These are phyloP conservation scores for Massarina eburnea DNA, from an alignment of 2,329 filamentous ascomycete genomes.

Conservation along the genomic window DNA sequence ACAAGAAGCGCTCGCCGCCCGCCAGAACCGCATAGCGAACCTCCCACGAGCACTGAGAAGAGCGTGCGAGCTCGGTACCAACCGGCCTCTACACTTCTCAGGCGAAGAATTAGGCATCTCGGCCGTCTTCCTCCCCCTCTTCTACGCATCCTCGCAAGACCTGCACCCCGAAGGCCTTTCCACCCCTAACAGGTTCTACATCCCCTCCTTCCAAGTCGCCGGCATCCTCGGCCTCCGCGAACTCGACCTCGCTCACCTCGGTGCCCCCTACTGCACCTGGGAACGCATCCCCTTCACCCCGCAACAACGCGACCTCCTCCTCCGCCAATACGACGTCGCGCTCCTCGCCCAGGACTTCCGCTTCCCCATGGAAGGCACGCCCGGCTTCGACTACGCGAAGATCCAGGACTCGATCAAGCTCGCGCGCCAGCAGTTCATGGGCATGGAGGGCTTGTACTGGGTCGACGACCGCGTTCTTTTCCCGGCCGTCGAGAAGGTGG, in stretches of 20 bases:
- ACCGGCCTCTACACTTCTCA: constrained; percentile 43
- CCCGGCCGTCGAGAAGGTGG: constrained; percentile 33
- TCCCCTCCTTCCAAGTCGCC: constrained; percentile 43
- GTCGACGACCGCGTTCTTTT: constrained; percentile 32
- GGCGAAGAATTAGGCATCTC: constrained; percentile 43
- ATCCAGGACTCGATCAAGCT: constrained; percentile 41
- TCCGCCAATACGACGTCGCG: constrained; percentile 41
- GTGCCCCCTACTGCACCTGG: constrained; percentile 39
- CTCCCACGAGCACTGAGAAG: constrained; percentile 40
- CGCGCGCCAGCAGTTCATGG: constrained; percentile 38
- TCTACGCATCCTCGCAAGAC: constrained; percentile 36
- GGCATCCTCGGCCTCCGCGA: constrained; percentile 45
- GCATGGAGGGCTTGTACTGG: constrained; percentile 44
- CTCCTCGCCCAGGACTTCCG: constrained; percentile 43
- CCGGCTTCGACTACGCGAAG: constrained; percentile 39
- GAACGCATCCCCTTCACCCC: constrained; percentile 36
- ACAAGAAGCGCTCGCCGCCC: constrained; percentile 32
- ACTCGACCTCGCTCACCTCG: constrained; percentile 39
- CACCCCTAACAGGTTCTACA: constrained; percentile 29
- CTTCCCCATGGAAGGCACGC: constrained; percentile 41
- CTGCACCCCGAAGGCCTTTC: constrained; percentile 20
- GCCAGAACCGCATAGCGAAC: constrained; percentile 36
- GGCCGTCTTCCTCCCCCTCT: constrained; percentile 41
- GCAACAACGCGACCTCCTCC: constrained; percentile 38
- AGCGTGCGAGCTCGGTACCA: constrained; percentile 40